Evolutionary conservation across 129 eudicot species (phyloP).

Genomic region (Ambrosia artemisiifolia): DNA sequence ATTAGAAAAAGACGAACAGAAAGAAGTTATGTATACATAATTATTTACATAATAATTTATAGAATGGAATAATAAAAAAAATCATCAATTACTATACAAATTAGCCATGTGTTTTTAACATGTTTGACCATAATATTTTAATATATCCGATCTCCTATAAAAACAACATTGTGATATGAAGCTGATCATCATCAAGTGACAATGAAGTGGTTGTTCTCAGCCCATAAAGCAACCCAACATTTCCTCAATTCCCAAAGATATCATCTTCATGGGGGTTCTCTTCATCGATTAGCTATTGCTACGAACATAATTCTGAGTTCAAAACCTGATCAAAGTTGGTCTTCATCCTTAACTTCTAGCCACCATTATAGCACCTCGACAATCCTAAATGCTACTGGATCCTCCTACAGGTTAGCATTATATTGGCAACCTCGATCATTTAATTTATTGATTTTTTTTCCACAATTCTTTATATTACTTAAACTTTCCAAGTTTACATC

Average conservation of each 20-base stretch:
- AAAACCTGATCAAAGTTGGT: neutral
- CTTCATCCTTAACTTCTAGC: neutral
- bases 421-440: neutral
- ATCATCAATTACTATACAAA: neutral
- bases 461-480: too few species aligned
- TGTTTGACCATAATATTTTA: too few species aligned
- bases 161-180: neutral
- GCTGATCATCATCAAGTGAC: neutral
- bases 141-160: neutral
- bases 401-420: neutral
- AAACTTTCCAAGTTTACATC: too few species aligned
- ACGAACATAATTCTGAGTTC: neutral
- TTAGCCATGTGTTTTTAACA: too few species aligned
- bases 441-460: neutral
- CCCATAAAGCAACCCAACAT: neutral
- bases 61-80: too few species aligned
- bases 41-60: too few species aligned
- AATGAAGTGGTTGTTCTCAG: constrained; percentile 8
- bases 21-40: too few species aligned
- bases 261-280: constrained; percentile 2
- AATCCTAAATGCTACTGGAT: neutral
- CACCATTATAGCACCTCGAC: constrained; percentile 5
- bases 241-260: neutral
- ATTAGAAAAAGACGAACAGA: too few species aligned
- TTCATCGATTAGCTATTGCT: neutral